phyloP scores from a whole-genome alignment of 2,329 filamentous ascomycete species.

The Neodidymelliopsis sp. region DNA sequence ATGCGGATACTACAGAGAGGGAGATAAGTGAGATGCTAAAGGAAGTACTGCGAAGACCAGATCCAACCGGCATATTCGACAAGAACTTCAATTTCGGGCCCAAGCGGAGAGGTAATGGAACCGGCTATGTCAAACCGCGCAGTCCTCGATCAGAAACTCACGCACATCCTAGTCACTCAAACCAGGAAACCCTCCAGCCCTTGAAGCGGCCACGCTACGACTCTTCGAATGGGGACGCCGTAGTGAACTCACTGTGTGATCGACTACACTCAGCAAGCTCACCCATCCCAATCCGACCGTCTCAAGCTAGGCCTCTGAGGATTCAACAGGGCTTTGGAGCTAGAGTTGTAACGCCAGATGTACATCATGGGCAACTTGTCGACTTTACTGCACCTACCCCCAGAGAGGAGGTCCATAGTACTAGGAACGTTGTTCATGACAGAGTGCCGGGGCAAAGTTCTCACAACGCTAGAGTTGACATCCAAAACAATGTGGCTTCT shows the following conservation, averaged over 20 bases:
- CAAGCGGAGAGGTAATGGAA: background rate
- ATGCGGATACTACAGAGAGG: background rate
- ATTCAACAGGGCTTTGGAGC: background rate
- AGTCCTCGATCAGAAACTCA: background rate
- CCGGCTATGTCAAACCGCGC: background rate
- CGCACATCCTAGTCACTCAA: background rate
- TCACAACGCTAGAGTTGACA: background rate
- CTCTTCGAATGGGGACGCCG: background rate
- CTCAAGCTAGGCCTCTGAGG: background rate
- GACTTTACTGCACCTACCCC: background rate
- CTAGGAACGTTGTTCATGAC: no score
- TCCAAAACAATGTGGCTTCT: no score
- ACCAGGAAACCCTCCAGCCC: background rate
- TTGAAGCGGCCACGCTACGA: conserved; percentile 3
- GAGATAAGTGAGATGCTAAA: background rate
- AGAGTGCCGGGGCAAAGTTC: background rate
- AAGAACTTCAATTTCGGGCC: conserved; percentile 9
- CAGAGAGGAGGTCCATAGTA: background rate
- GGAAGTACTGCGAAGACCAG: background rate
- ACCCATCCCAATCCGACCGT: background rate
- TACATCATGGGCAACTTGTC: background rate
- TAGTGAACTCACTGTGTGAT: background rate
- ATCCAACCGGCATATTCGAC: background rate
- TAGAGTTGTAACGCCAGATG: background rate
- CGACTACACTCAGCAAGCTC: background rate